phyloP scores from a whole-genome alignment of 1,284 basidiomycete genomes.

The Sporisorium exsertum region DNA sequence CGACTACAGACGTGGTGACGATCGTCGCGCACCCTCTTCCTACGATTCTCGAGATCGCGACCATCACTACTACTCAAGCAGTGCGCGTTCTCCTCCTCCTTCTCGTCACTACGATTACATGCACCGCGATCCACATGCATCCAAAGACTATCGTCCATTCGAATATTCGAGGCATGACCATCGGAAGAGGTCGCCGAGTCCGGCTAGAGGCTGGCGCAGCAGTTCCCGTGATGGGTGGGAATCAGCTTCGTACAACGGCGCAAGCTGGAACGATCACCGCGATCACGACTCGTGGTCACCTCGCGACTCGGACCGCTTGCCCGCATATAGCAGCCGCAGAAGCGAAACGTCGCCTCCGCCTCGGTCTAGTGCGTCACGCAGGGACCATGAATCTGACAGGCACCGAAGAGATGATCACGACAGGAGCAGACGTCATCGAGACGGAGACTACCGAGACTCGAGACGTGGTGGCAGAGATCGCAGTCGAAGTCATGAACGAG shows the following conservation, averaged over 20 bases:
- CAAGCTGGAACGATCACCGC: not conserved
- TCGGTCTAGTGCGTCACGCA: slow-evolving; percentile 6
- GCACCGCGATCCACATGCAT: not conserved
- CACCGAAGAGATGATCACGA: slow-evolving; percentile 1
- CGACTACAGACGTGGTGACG: slow-evolving; percentile 6
- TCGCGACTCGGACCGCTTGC: not conserved
- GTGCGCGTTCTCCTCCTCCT: not conserved
- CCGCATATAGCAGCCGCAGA: slow-evolving; percentile 1
- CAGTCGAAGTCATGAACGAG: not conserved
- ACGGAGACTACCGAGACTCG: not conserved
- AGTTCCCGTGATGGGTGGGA: not conserved
- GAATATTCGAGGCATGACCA: not conserved
- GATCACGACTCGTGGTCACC: not conserved
- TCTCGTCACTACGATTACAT: slow-evolving; percentile 1
- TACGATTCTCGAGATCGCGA: slow-evolving; percentile 7
- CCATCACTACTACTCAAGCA: not conserved
- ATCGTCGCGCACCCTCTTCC: slow-evolving; percentile 5
- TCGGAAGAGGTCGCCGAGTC: slow-evolving; percentile 9
- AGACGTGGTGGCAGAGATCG: not conserved
- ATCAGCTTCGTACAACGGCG: not conserved
- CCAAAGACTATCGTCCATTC: slow-evolving; percentile 2
- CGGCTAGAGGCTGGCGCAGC: not conserved
- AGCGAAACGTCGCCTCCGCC: slow-evolving; percentile 1
- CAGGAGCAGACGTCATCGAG: not conserved
- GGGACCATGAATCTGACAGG: slow-evolving; percentile 2